These are phyloP conservation scores for Geranium rotundifolium DNA, from an alignment of 345 rosid species.

Conservation along the genomic window DNA sequence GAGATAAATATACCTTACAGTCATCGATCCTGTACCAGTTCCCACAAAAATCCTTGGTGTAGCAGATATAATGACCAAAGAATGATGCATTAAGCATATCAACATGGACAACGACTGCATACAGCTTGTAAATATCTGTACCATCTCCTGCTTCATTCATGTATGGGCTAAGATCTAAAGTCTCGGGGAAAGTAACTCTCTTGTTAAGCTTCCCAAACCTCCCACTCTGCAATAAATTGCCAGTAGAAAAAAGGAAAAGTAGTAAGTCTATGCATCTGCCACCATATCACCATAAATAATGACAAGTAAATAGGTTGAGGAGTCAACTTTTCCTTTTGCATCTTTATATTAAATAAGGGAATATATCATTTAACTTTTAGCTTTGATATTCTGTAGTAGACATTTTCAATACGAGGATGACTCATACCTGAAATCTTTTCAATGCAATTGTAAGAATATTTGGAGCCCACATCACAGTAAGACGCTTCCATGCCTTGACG, in stretches of 20 bases:
- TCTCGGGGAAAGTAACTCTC: slow-evolving; percentile 75
- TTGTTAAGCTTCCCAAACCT: slow-evolving; percentile 97
- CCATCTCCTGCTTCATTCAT: slow-evolving; percentile 71
- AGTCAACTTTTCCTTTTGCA: no score
- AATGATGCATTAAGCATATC: slow-evolving; percentile 97
- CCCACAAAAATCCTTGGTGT: slow-evolving; percentile 69
- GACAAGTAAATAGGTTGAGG: neutral
- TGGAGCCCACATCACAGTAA: slow-evolving; percentile 57
- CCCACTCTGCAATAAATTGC: slow-evolving; percentile 62
- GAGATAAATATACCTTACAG: slow-evolving; percentile 47
- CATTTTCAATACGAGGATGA: neutral
- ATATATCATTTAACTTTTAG: no score
- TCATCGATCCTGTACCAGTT: slow-evolving; percentile 86
- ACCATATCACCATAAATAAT: neutral
- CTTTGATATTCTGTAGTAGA: neutral
- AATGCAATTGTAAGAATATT: slow-evolving; percentile 92
- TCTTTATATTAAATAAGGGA: no score
- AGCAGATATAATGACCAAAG: slow-evolving; percentile 94
- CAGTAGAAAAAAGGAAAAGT: slow-evolving; percentile 7
- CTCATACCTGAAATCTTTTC: slow-evolving; percentile 34
- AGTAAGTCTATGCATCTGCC: neutral
- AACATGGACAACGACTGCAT: slow-evolving; percentile 91
- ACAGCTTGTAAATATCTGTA: slow-evolving; percentile 60
- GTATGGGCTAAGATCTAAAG: slow-evolving; percentile 71
- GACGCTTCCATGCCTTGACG: slow-evolving; percentile 95